These are phyloP conservation scores for Colletotrichum filicis DNA, from an alignment of 2,329 filamentous ascomycete genomes.

Conservation along the genomic window DNA sequence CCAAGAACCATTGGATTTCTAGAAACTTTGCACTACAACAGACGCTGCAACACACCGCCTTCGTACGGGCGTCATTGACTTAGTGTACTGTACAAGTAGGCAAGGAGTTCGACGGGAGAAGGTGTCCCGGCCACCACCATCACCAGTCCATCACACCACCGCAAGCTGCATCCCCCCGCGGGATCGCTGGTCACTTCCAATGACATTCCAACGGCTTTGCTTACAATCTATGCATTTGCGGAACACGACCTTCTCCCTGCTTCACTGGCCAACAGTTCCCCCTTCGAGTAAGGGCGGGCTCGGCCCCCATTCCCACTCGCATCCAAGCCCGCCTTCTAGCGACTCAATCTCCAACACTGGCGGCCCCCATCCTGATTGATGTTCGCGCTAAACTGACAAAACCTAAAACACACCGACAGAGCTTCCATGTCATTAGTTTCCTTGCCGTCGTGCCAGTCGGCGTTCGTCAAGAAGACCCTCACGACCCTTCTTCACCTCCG, in stretches of 20 bases:
- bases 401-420: conserved; percentile 32
- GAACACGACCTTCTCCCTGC: background rate
- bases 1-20: background rate
- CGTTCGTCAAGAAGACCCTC: background rate
- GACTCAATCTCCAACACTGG: conserved; percentile 33
- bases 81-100: background rate
- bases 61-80: background rate
- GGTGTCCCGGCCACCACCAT: no score
- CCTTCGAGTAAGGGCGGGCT: background rate
- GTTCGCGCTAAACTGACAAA: conserved; percentile 9
- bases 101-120: no score
- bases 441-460: conserved; percentile 11
- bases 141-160: background rate
- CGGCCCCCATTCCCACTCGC: conserved; percentile 20
- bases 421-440: background rate
- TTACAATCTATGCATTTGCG: conserved; percentile 5
- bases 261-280: conserved; percentile 28
- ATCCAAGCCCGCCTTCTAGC: conserved; percentile 3
- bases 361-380: conserved; percentile 15
- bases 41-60: conserved; percentile 3
- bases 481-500: background rate
- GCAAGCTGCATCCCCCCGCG: background rate
- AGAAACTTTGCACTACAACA: background rate
- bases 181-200: background rate
- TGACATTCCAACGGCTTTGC: background rate